Evolutionary conservation across 2,329 filamentous ascomycete species (phyloP), one percentile per base, ranked within the genome.

Genomic region (Botrytis pseudocinerea): DNA sequence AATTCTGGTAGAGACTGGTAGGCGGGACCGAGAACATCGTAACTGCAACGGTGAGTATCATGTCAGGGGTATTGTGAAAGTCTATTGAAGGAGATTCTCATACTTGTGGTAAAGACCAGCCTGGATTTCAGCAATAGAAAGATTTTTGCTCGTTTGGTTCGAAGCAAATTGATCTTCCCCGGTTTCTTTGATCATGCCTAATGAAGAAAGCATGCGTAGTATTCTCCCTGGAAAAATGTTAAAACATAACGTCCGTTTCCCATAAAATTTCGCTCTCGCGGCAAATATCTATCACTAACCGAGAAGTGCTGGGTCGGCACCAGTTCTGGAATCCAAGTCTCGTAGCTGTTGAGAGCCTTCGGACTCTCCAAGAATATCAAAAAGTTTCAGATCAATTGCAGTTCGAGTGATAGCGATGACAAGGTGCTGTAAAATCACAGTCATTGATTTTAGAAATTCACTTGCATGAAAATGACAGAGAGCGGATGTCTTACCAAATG

Each of bases 51-150:
- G 25, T 42, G 20, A 9, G 20, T 20, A 35, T 12, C 6, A 22
- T 38, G 40, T 51, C 44, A 32, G 20, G 25, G 20, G 9, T 12
- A 51, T 22, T 16, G 28, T 16, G 25, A 2, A 25, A 20, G 12
- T 4, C 14, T 18, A 35, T 2, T 22, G 6, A 38, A 9, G 10
- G 1, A 20, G 5, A 12, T 44, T 5, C 12, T 59, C 68, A 20
- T 44, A 70, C 68, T 62, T 70, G 22, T 70, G 68, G 20, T 70
- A 70, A 12, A 61, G 25, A 16, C 28, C 57, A 4, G 68, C 68
- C 40, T 70, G 68, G 2, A 61, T 62, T 25, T 70, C 40, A 3
- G 68, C 54, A 1, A 54, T 32, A n/a, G 51, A 54, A 4, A 70
- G 68, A 20, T 61, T 70, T 20, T 48, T 62, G 10, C n/a, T 61